Evolutionary conservation across 208 protist genomes (phyloP), one percentile per base, ranked within the genome.

Genomic region (Acanthamoeba healyi): DNA sequence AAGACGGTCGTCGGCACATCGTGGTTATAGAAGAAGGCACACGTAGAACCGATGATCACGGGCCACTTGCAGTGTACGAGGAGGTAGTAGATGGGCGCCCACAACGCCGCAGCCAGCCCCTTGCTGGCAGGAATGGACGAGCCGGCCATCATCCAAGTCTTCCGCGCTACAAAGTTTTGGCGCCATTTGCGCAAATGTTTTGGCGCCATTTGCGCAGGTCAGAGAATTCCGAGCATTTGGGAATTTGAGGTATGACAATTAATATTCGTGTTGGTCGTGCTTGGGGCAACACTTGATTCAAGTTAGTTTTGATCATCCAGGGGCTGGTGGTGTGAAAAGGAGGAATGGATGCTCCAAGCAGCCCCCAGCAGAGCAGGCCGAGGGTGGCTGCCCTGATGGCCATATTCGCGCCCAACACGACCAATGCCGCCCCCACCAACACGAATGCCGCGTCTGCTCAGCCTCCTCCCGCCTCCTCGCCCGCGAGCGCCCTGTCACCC

Each of bases 371-470:
- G 56, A 12, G 0, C 19, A 22, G 56, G 19, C 65, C 65, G 1
- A 74, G 26, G 65, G 65, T 74, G 65, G 65, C 65, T 14, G 65
- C 65, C 32, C 65, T 74, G 14, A 74, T 74, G 65, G 65, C 65
- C 65, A 34, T 74, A 26, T 74, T 74, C n/a, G n/a, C n/a, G n/a
- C n/a, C n/a, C n/a, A n/a, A n/a, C n/a, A n/a, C n/a, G n/a, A n/a
- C n/a, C n/a, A n/a, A n/a, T 42, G n/a, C 65, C n/a, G 14, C 1
- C 5, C 65, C 65, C 15, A 10, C 65, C 10, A 10, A 7, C 19
- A 42, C 65, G 26, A 51, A 32, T 24, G 6, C 65, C 6, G 2
- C 10, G 2, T 19, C 10, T 74, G 22, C 65, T 74, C 15, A 26
- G 65, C 7, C 19, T 36, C 15, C 65, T 32, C 19, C 65, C 34